A percentile compares a stretch with the other conserved stretches of the same genome.
phyloP scores from a whole-genome alignment of 768 basidiomycete genomes.

The Lactarius tabidus region DNA sequence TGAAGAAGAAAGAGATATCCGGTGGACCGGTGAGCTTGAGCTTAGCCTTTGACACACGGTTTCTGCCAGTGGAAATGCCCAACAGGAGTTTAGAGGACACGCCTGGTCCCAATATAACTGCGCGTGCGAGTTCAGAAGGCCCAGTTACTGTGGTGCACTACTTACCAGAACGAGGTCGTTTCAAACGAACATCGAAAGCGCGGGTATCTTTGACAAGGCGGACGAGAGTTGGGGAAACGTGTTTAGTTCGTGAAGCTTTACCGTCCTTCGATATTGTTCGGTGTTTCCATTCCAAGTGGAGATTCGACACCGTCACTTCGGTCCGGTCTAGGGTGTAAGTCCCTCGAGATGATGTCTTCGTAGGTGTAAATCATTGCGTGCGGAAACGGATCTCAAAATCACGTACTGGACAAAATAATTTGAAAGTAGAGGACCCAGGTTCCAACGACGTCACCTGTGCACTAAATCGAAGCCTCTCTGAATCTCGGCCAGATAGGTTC shows the following conservation, averaged over 20 bases:
- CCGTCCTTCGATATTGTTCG: constrained; percentile 34
- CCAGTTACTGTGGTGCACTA: constrained; percentile 21
- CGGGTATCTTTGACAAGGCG: constrained; percentile 58
- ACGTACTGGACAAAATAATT: constrained; percentile 70
- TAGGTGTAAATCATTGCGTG: neutral
- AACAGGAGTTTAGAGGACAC: constrained; percentile 51
- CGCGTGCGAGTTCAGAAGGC: neutral
- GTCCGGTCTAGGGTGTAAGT: constrained; percentile 63
- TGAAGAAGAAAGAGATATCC: constrained; percentile 45
- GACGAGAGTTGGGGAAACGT: constrained; percentile 43
- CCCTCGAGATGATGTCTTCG: constrained; percentile 53
- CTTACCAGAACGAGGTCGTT: constrained; percentile 45
- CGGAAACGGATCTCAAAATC: neutral
- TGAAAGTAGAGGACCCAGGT: constrained; percentile 56
- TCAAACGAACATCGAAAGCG: constrained; percentile 60
- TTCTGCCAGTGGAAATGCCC: constrained; percentile 63
- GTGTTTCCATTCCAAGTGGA: constrained; percentile 64
- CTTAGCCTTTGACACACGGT: constrained; percentile 51
- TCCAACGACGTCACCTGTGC: constrained; percentile 40
- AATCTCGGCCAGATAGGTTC: constrained; percentile 57
- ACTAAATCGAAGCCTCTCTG: constrained; percentile 57
- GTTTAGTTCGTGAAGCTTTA: constrained; percentile 26
- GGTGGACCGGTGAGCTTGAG: constrained; percentile 54
- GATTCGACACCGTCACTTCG: constrained; percentile 59
- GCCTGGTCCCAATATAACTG: constrained; percentile 58